A percentile compares a stretch with the other conserved stretches of the same genome.
Evolutionary conservation across 2,329 filamentous ascomycete species (phyloP).

Genomic region (Fusarium brachygibbosum): DNA sequence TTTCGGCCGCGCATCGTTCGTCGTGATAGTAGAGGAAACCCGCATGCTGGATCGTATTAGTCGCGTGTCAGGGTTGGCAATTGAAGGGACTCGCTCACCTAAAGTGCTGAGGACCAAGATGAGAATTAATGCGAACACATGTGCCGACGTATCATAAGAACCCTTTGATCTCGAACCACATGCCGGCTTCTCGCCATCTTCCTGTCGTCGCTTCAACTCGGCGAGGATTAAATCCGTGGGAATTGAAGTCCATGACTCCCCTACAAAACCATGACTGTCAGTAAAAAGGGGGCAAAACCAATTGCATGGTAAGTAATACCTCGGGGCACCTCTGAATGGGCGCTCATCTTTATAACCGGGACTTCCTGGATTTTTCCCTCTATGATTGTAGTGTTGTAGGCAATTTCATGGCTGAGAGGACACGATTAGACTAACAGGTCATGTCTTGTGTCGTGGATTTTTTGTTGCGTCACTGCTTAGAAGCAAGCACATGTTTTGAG

Average conservation of each 20-base stretch:
- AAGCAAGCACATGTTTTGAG: conserved; percentile 41
- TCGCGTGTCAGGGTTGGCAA: background rate
- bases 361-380: conserved; percentile 30
- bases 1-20: conserved; percentile 69
- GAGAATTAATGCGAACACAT: conserved; percentile 76
- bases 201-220: conserved; percentile 65
- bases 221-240: conserved; percentile 66
- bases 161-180: conserved; percentile 68
- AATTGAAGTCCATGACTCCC: conserved; percentile 61
- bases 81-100: conserved; percentile 55
- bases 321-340: conserved; percentile 35
- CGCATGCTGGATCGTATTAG: conserved; percentile 64
- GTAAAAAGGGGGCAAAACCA: conserved; percentile 34
- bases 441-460: conserved; percentile 18
- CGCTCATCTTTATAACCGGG: conserved; percentile 38
- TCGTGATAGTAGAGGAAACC: conserved; percentile 74
- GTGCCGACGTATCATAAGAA: conserved; percentile 74
- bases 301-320: conserved; percentile 29
- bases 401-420: conserved; percentile 47
- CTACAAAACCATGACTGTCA: conserved; percentile 42
- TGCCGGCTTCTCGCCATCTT: conserved; percentile 59
- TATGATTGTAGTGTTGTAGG: conserved; percentile 36
- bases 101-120: conserved; percentile 73
- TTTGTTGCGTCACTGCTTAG: conserved; percentile 46
- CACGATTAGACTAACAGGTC: conserved; percentile 38